These are phyloP conservation scores for Dryas octopetala DNA, from an alignment of 306 rosid genomes.

Conservation along the genomic window DNA sequence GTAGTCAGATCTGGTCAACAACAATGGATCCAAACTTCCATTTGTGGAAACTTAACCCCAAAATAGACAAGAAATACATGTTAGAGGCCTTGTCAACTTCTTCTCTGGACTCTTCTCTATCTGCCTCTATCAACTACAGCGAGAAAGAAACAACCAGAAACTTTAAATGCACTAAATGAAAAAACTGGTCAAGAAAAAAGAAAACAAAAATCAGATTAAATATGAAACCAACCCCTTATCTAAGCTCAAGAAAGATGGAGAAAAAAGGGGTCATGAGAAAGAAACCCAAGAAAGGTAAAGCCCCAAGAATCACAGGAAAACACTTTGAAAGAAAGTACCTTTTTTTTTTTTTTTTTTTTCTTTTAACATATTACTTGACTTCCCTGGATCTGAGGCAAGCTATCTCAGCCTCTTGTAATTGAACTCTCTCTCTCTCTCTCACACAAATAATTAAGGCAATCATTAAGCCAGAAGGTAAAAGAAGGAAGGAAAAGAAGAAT, in stretches of 20 bases:
- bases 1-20: constrained; percentile 90
- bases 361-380: constrained; percentile 38
- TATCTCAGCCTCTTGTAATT: constrained; percentile 51
- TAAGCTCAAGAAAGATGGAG: constrained; percentile 49
- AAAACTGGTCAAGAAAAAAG: constrained; percentile 18
- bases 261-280: constrained; percentile 64
- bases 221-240: constrained; percentile 52
- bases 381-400: constrained; percentile 97
- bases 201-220: constrained; percentile 30
- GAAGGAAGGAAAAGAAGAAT: constrained; percentile 20
- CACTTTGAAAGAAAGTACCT: constrained; percentile 50
- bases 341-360: constrained; percentile 30
- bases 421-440: constrained; percentile 34
- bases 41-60: constrained; percentile 35
- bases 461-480: constrained; percentile 34
- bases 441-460: constrained; percentile 38
- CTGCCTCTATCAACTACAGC: constrained; percentile 48
- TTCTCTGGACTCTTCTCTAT: constrained; percentile 45
- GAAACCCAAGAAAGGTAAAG: constrained; percentile 51
- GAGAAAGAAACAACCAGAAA: constrained; percentile 50
- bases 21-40: constrained; percentile 56
- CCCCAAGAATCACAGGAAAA: constrained; percentile 84
- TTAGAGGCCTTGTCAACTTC: constrained; percentile 42
- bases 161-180: constrained; percentile 33
- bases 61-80: constrained; percentile 32